Evolutionary conservation across 176 grass and related monocot species (phyloP).

Genomic region (Eragrostis curvula): DNA sequence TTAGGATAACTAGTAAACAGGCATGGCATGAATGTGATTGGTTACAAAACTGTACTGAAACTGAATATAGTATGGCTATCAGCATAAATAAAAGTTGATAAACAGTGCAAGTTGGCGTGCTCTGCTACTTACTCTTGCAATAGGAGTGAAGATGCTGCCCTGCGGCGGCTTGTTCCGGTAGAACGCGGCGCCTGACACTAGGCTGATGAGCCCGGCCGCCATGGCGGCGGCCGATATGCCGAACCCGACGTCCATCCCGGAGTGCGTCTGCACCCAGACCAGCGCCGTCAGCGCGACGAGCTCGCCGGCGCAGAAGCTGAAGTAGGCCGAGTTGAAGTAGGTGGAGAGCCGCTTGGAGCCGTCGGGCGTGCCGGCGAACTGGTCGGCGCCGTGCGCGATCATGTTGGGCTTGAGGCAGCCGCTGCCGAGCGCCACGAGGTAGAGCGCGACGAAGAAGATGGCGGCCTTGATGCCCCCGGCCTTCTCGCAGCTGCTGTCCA

Average conservation of each 20-base stretch:
- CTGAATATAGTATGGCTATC: too few species aligned
- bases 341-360: conserved; percentile 74
- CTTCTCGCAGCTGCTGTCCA: conserved; percentile 61
- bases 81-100: neutral
- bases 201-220: conserved; percentile 69
- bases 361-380: conserved; percentile 55
- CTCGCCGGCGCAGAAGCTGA: conserved; percentile 96
- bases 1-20: neutral
- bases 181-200: conserved; percentile 64
- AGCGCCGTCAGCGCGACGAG: conserved; percentile 82
- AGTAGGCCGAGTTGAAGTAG: conserved; percentile 98
- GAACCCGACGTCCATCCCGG: conserved; percentile 94
- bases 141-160: conserved; percentile 88
- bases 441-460: conserved; percentile 84
- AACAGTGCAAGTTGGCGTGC: neutral
- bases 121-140: conserved; percentile 64
- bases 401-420: conserved; percentile 98
- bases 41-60: neutral
- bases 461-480: conserved; percentile 67
- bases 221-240: conserved; percentile 75
- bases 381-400: conserved; percentile 94
- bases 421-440: conserved; percentile 92
- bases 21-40: neutral
- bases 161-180: conserved; percentile 86
- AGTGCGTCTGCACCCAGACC: conserved; percentile 93